Conservation (phyloP, 305 asterid genomes). For the Fraxinus sp. region DNA sequence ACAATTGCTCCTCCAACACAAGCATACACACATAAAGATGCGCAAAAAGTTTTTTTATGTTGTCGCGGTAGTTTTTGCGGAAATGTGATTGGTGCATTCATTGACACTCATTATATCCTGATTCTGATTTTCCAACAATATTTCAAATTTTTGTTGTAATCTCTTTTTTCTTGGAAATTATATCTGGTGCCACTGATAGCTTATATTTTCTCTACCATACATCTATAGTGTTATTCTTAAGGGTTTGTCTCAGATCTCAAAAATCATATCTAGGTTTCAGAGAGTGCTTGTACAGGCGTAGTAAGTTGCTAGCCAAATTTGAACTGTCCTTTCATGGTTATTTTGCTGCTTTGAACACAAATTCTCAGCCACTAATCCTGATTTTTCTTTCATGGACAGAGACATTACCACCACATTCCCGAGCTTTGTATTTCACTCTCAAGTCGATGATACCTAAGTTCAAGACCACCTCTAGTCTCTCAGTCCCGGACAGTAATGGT, state of each 20-base stretch:
- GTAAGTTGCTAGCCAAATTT: background rate
- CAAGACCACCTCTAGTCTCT: background rate
- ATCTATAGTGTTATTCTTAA: background rate
- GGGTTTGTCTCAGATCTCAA: background rate
- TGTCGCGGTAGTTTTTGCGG: background rate
- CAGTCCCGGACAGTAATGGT: background rate
- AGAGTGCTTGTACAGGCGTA: background rate
- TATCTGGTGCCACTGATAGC: background rate
- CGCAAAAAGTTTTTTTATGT: background rate
- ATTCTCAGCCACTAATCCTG: slow-evolving; percentile 15
- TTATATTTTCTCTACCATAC: background rate
- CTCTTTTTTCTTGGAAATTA: background rate
- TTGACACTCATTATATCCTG: background rate
- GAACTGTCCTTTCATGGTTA: background rate
- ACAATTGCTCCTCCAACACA: background rate
- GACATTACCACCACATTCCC: slow-evolving; percentile 79
- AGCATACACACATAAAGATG: background rate
- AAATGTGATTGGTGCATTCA: background rate
- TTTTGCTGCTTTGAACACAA: background rate
- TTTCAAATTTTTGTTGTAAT: background rate
- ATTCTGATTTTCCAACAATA: background rate
- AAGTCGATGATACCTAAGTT: slow-evolving; percentile 59
- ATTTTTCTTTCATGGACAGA: slow-evolving; percentile 35
- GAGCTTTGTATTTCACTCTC: slow-evolving; percentile 74
- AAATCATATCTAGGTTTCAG: background rate